Conservation (phyloP, 495 filamentous ascomycete species). For the Daldinia caldariorum region DNA sequence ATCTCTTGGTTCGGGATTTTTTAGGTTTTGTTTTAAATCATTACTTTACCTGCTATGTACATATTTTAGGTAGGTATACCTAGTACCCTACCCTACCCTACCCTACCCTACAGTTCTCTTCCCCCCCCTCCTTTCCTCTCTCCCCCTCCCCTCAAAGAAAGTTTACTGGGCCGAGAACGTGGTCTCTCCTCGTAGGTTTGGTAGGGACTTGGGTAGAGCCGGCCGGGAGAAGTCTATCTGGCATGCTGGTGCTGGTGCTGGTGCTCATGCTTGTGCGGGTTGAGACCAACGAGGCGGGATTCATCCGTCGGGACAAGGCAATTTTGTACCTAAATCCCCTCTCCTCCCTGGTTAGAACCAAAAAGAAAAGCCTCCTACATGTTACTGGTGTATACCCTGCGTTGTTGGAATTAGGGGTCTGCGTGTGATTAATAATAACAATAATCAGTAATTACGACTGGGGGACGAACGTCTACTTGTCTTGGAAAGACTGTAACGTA, state of each 20-base stretch:
- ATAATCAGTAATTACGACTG: background rate
- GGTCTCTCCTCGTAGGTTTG: constrained; percentile 11
- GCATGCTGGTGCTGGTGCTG: constrained; percentile 12
- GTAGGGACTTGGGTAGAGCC: constrained; percentile 2
- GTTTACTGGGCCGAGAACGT: constrained; percentile 13
- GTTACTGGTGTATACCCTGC: constrained; percentile 17
- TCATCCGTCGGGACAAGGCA: constrained; percentile 5
- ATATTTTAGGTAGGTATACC: too few species aligned
- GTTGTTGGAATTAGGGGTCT: constrained; percentile 1
- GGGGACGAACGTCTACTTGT: background rate
- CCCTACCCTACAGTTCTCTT: too few species aligned
- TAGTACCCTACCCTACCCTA: too few species aligned
- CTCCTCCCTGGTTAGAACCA: constrained; percentile 9
- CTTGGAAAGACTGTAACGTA: background rate
- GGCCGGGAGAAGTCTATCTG: constrained; percentile 8
- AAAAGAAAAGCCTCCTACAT: constrained; percentile 3
- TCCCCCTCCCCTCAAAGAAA: constrained; percentile 6
- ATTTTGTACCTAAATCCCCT: constrained; percentile 29
- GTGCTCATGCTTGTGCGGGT: constrained; percentile 8
- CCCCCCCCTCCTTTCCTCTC: background rate
- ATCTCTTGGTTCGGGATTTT: constrained; percentile 22
- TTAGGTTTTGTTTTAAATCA: too few species aligned
- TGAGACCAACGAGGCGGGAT: constrained; percentile 27
- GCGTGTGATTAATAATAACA: constrained; percentile 2
- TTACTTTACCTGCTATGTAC: too few species aligned